phyloP scores from a whole-genome alignment of 208 protist species.

The Naegleria lovaniensis region DNA sequence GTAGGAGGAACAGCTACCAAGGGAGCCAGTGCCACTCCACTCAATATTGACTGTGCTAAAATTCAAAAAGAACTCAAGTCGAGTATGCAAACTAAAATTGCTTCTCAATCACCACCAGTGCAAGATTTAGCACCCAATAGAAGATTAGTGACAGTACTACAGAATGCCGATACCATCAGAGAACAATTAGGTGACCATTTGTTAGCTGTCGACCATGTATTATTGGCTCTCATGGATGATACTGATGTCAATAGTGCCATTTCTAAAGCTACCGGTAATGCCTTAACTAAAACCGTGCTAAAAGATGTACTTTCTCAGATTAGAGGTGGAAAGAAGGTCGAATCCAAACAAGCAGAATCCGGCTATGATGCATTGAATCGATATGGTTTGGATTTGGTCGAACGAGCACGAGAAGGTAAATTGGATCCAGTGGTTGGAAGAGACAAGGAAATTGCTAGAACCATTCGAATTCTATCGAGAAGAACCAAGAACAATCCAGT shows the following conservation, averaged over 20 bases:
- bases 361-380: constrained; percentile 76
- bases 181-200: constrained; percentile 21
- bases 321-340: constrained; percentile 18
- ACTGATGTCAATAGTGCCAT: constrained; percentile 20
- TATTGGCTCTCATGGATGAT: constrained; percentile 27
- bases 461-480: constrained; percentile 88
- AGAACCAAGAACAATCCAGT: constrained; percentile 99
- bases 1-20: background rate
- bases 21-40: background rate
- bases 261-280: background rate
- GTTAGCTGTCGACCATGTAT: constrained; percentile 30
- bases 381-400: constrained; percentile 90
- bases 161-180: background rate
- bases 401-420: constrained; percentile 78
- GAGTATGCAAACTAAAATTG: background rate
- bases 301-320: constrained; percentile 12
- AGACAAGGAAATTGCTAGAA: constrained; percentile 95
- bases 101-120: constrained; percentile 7
- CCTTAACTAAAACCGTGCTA: constrained; percentile 1
- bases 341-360: constrained; percentile 22
- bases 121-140: background rate
- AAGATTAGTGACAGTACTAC: constrained; percentile 14
- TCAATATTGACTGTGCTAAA: background rate
- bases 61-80: background rate
- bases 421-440: constrained; percentile 97